Evolutionary conservation across 108 stramenopile genomes (phyloP).

Genomic region (Pseudonitzschia pungens): DNA sequence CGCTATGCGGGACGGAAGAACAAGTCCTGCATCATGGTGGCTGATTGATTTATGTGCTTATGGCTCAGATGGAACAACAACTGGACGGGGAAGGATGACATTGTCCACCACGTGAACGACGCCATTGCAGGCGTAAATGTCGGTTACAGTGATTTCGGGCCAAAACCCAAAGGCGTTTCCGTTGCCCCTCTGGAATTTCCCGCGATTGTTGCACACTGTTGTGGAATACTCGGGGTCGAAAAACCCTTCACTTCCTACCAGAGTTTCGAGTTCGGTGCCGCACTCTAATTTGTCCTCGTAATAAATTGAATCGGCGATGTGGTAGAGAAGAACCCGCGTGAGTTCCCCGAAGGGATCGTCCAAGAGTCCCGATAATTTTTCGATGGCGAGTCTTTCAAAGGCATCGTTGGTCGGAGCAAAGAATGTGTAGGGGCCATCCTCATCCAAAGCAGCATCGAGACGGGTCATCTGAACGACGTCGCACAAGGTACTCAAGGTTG

Average conservation of each 20-base stretch:
- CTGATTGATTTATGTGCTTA: too few relatives aligned
- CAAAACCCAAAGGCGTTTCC: constrained; percentile 4
- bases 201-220: constrained; percentile 14
- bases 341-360: background rate
- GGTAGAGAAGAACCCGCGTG: background rate
- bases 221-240: background rate
- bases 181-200: constrained; percentile 29
- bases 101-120: constrained; percentile 54
- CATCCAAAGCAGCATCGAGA: constrained; percentile 6
- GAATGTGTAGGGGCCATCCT: constrained; percentile 12
- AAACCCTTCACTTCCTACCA: constrained; percentile 21
- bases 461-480: background rate
- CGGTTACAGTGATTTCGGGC: constrained; percentile 26
- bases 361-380: background rate
- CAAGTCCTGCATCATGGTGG: too few relatives aligned
- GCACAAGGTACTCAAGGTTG: too few relatives aligned
- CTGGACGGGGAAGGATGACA: background rate
- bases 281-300: constrained; percentile 15
- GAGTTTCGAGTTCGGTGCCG: constrained; percentile 3
- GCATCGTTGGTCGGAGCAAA: constrained; percentile 58
- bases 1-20: too few relatives aligned
- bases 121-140: constrained; percentile 52
- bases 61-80: too few relatives aligned
- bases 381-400: constrained; percentile 23
- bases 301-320: background rate